A percentile compares a stretch with the other conserved stretches of the same genome.
Conservation (phyloP, 805 yeast species). For the Saccharomycopsis guyanensis region DNA sequence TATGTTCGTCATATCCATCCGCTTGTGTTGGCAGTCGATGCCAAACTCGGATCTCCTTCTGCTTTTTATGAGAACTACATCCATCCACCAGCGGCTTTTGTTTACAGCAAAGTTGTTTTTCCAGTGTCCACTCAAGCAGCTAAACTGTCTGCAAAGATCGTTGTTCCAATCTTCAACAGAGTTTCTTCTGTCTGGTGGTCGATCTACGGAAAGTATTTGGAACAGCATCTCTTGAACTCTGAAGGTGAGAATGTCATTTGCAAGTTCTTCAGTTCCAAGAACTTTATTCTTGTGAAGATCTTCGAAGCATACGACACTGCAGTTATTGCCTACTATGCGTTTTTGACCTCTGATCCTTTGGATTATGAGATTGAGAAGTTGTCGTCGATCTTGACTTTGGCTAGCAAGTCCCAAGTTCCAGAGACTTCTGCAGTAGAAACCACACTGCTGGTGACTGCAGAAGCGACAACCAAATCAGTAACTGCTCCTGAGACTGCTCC, state of each 20-base stretch:
- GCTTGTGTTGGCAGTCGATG: background rate
- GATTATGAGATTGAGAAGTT: slow-evolving; percentile 19
- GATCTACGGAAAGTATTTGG: background rate
- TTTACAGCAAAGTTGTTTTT: background rate
- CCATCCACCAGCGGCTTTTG: no score
- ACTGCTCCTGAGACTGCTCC: background rate
- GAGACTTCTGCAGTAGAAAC: background rate
- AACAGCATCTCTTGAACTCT: background rate
- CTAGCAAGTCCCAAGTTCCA: background rate
- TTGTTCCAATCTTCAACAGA: background rate
- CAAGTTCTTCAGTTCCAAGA: background rate
- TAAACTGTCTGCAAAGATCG: background rate
- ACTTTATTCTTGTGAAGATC: background rate
- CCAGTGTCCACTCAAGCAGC: background rate
- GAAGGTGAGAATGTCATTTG: background rate
- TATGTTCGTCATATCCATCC: background rate
- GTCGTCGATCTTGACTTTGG: slow-evolving; percentile 12
- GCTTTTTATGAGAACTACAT: background rate
- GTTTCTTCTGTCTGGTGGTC: background rate
- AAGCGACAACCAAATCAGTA: background rate
- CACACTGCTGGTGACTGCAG: background rate
- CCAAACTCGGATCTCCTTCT: background rate
- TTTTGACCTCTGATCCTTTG: slow-evolving; percentile 18
- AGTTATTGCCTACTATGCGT: slow-evolving; percentile 10
- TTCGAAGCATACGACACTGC: background rate